A percentile compares a stretch with the other conserved stretches of the same genome.
Conservation (phyloP, 2,329 filamentous ascomycete species). For the Rutstroemia sp. region DNA sequence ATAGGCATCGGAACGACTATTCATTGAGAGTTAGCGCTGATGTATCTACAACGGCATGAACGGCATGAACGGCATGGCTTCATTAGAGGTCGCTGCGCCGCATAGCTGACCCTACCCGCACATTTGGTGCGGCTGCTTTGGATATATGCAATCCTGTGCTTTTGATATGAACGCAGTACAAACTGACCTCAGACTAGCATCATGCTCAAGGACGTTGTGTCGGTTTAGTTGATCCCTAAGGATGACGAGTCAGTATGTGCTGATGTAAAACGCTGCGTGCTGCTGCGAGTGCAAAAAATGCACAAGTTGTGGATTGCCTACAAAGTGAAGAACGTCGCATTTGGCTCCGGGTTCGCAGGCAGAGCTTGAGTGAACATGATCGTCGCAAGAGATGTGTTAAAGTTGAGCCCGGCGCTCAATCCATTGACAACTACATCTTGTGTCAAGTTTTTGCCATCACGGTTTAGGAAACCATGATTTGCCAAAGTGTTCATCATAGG, state of each 20-base stretch:
- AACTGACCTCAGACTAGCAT: background rate
- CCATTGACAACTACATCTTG: slow-evolving; percentile 30
- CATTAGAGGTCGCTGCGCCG: too few relatives aligned
- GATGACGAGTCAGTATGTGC: slow-evolving; percentile 6
- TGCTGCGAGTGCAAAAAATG: background rate
- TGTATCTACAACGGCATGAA: slow-evolving; percentile 33
- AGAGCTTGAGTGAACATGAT: slow-evolving; percentile 39
- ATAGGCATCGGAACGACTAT: slow-evolving; percentile 41
- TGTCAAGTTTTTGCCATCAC: slow-evolving; percentile 33
- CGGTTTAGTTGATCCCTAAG: slow-evolving; percentile 14
- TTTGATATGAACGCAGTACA: slow-evolving; percentile 15
- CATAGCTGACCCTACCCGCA: too few relatives aligned
- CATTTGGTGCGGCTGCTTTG: too few relatives aligned
- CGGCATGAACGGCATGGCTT: slow-evolving; percentile 21
- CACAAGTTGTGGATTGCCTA: background rate
- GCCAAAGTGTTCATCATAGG: slow-evolving; percentile 39
- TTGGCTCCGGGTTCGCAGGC: slow-evolving; percentile 36
- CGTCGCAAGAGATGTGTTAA: slow-evolving; percentile 33
- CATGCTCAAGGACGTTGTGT: background rate
- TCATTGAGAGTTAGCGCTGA: slow-evolving; percentile 26
- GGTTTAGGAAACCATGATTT: slow-evolving; percentile 38
- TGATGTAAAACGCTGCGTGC: too few relatives aligned
- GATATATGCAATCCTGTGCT: too few relatives aligned
- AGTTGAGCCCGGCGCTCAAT: slow-evolving; percentile 36
- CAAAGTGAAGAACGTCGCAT: slow-evolving; percentile 30